Evolutionary conservation across 306 rosid species (phyloP).

Genomic region (Vigna trinervia): DNA sequence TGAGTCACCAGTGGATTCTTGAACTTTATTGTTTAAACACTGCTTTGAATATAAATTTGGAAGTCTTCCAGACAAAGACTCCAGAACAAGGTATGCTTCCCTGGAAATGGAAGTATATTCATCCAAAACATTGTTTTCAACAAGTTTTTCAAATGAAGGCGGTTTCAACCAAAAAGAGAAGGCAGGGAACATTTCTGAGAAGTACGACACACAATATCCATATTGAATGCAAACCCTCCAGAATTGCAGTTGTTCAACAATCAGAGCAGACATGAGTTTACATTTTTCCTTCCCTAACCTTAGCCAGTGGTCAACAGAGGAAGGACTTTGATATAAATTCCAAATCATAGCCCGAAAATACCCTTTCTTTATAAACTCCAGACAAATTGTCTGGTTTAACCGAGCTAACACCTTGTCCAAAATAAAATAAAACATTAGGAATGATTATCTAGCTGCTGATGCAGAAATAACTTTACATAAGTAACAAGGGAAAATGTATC

Average conservation of each 20-base stretch:
- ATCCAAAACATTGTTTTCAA: conserved; percentile 56
- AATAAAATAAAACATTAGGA: conserved; percentile 48
- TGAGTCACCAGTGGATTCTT: conserved; percentile 49
- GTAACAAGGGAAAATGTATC: conserved; percentile 35
- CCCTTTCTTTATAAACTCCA: conserved; percentile 70
- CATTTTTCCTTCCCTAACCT: conserved; percentile 74
- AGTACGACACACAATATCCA: conserved; percentile 78
- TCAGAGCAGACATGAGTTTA: conserved; percentile 77
- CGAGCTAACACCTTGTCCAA: conserved; percentile 74
- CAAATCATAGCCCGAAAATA: conserved; percentile 73
- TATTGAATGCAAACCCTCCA: conserved; percentile 96
- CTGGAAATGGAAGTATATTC: conserved; percentile 74
- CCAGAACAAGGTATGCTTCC: conserved; percentile 85
- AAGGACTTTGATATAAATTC: conserved; percentile 70
- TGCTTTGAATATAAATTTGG: conserved; percentile 74
- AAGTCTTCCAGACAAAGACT: conserved; percentile 81
- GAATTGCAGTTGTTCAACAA: conserved; percentile 80
- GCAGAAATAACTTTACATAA: conserved; percentile 10
- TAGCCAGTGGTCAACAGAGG: conserved; percentile 82
- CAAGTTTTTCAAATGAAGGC: conserved; percentile 69
- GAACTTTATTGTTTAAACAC: conserved; percentile 47
- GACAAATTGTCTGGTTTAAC: conserved; percentile 65
- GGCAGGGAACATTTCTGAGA: conserved; percentile 76
- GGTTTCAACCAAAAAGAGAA: conserved; percentile 88
- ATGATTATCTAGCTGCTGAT: conserved; percentile 40